A percentile compares a stretch with the other conserved stretches of the same genome.
phyloP scores from a whole-genome alignment of 345 rosid species.

The Gynandropsis gynandra region DNA sequence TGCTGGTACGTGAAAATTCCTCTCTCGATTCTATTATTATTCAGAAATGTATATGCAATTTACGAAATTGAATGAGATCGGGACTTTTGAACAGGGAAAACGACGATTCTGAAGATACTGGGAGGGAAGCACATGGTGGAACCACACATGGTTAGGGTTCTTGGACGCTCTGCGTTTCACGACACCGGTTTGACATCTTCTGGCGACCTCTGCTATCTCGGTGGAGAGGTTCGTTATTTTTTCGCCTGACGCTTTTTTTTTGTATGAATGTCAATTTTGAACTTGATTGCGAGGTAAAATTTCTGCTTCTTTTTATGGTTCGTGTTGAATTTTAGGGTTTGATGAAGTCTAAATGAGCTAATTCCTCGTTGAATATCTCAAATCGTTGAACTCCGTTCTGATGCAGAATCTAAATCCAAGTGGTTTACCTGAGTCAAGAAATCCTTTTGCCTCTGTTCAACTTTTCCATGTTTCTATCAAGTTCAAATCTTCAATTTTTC shows the following conservation, averaged over 20 bases:
- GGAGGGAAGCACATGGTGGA: slow-evolving; percentile 99
- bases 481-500: slow-evolving; percentile 1
- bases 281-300: not conserved
- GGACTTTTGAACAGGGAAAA: slow-evolving; percentile 48
- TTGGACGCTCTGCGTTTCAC: slow-evolving; percentile 87
- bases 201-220: slow-evolving; percentile 91
- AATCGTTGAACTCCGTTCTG: not conserved
- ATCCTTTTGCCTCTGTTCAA: not conserved
- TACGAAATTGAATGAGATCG: not conserved
- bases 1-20: slow-evolving; percentile 46
- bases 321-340: not conserved
- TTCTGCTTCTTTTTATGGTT: not conserved
- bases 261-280: slow-evolving; percentile 1
- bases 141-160: slow-evolving; percentile 80
- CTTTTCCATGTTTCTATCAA: not conserved
- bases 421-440: not conserved
- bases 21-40: not conserved
- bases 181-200: slow-evolving; percentile 78
- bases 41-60: not conserved
- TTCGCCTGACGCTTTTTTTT: not conserved
- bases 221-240: slow-evolving; percentile 66
- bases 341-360: no score
- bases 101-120: slow-evolving; percentile 79
- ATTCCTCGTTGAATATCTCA: no score
- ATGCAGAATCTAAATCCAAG: not conserved